Evolutionary conservation across 257 asterid species (phyloP).

Genomic region (Scutellaria galericulata): DNA sequence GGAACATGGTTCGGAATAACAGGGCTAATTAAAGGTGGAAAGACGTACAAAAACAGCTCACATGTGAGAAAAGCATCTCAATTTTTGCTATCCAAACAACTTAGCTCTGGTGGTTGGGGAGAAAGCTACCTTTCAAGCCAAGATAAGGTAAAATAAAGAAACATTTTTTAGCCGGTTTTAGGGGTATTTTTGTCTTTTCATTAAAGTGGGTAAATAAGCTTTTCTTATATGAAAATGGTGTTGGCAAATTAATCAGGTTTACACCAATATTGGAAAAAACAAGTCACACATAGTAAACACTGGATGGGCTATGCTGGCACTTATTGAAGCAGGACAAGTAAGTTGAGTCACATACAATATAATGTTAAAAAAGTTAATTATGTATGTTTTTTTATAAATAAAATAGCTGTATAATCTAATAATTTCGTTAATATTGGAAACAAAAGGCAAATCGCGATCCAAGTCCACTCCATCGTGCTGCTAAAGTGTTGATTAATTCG

Average conservation of each 20-base stretch:
- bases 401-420: background rate
- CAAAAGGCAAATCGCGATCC: constrained; percentile 60
- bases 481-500: constrained; percentile 60
- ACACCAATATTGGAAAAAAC: constrained; percentile 56
- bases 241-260: constrained; percentile 54
- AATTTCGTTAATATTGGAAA: constrained; percentile 16
- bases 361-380: too few species aligned
- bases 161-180: too few species aligned
- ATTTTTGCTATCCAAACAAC: constrained; percentile 70
- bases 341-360: background rate
- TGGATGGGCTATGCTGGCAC: constrained; percentile 82
- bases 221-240: too few species aligned
- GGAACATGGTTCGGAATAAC: constrained; percentile 79
- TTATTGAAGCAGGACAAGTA: constrained; percentile 74
- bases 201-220: too few species aligned
- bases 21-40: constrained; percentile 61
- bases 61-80: constrained; percentile 64
- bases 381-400: too few species aligned
- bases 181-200: too few species aligned
- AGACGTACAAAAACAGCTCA: constrained; percentile 48
- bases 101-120: constrained; percentile 81
- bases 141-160: constrained; percentile 45
- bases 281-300: constrained; percentile 64
- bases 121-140: constrained; percentile 77
- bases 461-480: constrained; percentile 66